Conservation (phyloP, 2,329 filamentous ascomycete species). For the Remersonia thermophila region DNA sequence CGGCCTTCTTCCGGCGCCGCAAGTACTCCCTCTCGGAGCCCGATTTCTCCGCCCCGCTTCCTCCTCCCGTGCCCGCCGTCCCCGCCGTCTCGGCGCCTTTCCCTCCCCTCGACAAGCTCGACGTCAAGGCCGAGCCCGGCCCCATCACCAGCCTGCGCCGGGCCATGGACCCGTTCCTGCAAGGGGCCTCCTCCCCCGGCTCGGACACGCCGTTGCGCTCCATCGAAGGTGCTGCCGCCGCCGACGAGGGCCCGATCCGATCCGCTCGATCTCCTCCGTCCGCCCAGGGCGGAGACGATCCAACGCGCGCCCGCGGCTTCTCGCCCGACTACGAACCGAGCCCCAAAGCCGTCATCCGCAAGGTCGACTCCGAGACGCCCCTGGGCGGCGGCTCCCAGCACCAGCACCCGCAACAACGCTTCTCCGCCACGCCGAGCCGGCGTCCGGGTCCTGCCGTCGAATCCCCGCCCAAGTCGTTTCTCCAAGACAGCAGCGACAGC, state of each 20-base stretch:
- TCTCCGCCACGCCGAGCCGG: slow-evolving; percentile 25
- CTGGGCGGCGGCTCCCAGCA: no score
- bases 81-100: slow-evolving; percentile 23
- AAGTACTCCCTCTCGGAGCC: slow-evolving; percentile 77
- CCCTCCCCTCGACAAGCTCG: slow-evolving; percentile 21
- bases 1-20: slow-evolving; percentile 83
- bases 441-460: slow-evolving; percentile 21
- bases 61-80: slow-evolving; percentile 25
- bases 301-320: slow-evolving; percentile 43
- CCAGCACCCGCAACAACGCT: no score
- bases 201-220: slow-evolving; percentile 9
- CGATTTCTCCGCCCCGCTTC: no score
- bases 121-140: slow-evolving; percentile 35
- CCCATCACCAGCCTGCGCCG: slow-evolving; percentile 71
- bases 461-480: slow-evolving; percentile 32
- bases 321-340: slow-evolving; percentile 66
- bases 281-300: neutral
- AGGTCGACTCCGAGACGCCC: slow-evolving; percentile 32
- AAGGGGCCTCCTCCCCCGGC: slow-evolving; percentile 18
- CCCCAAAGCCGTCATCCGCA: slow-evolving; percentile 56
- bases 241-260: slow-evolving; percentile 4
- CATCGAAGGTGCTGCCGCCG: neutral
- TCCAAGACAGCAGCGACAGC: slow-evolving; percentile 40
- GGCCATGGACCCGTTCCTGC: slow-evolving; percentile 77
- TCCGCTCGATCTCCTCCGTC: neutral